A percentile compares a stretch with the other conserved stretches of the same genome.
phyloP scores from a whole-genome alignment of 225 moss, liverwort and hornwort genomes.

The Physcomitrium patens region DNA sequence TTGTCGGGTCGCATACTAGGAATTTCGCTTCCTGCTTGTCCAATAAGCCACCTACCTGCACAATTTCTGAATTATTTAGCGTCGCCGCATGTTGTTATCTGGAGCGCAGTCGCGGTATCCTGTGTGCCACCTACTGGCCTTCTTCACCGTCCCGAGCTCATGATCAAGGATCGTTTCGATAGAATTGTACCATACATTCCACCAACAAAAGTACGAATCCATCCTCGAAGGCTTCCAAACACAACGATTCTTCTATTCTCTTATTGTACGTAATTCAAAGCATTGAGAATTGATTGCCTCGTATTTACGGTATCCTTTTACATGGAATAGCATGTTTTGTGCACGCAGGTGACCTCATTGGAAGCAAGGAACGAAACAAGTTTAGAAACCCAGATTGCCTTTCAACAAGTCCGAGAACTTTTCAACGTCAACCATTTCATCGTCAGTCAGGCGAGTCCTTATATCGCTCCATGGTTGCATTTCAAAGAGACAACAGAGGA shows the following conservation, averaged over 20 bases:
- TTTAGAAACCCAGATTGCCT: conserved; percentile 86
- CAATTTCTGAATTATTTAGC: conserved; percentile 62
- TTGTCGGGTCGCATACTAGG: conserved; percentile 62
- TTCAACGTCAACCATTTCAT: conserved; percentile 97
- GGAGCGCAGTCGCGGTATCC: conserved; percentile 69
- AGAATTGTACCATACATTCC: conserved; percentile 45
- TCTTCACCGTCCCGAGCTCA: conserved; percentile 53
- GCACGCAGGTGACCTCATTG: conserved; percentile 40
- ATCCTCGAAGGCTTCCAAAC: not conserved
- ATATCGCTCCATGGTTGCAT: conserved; percentile 75
- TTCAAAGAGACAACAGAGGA: conserved; percentile 62
- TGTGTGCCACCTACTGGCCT: conserved; percentile 54
- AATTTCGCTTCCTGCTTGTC: conserved; percentile 52
- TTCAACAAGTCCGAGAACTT: conserved; percentile 76
- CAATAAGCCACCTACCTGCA: conserved; percentile 46
- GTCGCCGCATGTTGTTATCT: conserved; percentile 70
- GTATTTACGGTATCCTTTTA: not conserved
- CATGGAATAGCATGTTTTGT: conserved; percentile 3
- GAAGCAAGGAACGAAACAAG: conserved; percentile 48
- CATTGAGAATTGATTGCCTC: not conserved
- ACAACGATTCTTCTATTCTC: no score
- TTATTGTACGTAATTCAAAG: no score
- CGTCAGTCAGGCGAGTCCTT: conserved; percentile 92
- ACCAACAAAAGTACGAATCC: conserved; percentile 45
- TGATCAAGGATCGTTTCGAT: conserved; percentile 61